phyloP scores from a whole-genome alignment of 2,329 filamentous ascomycete species.

The Bertia moriformis region DNA sequence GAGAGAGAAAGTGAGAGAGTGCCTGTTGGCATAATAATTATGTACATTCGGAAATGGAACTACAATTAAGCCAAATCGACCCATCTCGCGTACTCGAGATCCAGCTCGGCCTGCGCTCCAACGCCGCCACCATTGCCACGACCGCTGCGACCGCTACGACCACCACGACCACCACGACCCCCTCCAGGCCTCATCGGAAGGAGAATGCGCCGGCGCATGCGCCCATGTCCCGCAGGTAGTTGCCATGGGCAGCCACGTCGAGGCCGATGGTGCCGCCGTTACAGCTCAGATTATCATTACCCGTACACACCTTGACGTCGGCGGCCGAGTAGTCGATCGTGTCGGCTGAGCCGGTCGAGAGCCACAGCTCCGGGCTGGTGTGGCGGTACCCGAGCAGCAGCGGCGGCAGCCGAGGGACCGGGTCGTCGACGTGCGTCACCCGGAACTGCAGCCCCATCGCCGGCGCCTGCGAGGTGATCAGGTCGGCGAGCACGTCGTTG shows the following conservation, averaged over 20 bases:
- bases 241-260: slow-evolving; percentile 26
- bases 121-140: slow-evolving; percentile 4
- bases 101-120: slow-evolving; percentile 10
- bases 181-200: slow-evolving; percentile 5
- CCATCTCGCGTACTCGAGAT: slow-evolving; percentile 8
- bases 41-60: too few relatives aligned
- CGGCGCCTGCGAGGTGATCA: slow-evolving; percentile 34
- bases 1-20: too few relatives aligned
- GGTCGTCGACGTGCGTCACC: slow-evolving; percentile 53
- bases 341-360: slow-evolving; percentile 20
- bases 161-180: too few relatives aligned
- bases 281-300: slow-evolving; percentile 29
- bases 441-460: slow-evolving; percentile 32
- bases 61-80: too few relatives aligned
- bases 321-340: slow-evolving; percentile 18
- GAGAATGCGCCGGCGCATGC: slow-evolving; percentile 19
- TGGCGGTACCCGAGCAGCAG: slow-evolving; percentile 46
- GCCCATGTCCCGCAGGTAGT: slow-evolving; percentile 30
- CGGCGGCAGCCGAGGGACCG: slow-evolving; percentile 53
- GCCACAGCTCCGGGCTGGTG: slow-evolving; percentile 57
- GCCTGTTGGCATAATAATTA: too few relatives aligned
- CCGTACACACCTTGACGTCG: slow-evolving; percentile 30
- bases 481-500: slow-evolving; percentile 35
- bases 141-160: too few relatives aligned
- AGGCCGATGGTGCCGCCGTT: slow-evolving; percentile 32